Evolutionary conservation across 169 alveolate species (phyloP).

Genomic region (Plasmodium inui): DNA sequence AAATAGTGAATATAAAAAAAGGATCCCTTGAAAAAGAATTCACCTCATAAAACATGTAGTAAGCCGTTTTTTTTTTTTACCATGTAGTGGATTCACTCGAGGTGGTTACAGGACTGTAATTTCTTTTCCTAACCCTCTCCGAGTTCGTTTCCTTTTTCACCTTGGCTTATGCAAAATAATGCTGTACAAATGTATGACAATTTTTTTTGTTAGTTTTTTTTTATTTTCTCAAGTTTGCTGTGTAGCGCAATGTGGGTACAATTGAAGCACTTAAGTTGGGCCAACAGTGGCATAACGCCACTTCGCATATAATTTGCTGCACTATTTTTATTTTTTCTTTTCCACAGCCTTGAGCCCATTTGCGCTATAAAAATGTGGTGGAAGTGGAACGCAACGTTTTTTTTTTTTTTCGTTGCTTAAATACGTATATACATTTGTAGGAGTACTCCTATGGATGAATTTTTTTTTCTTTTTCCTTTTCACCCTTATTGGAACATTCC

Average conservation of each 20-base stretch:
- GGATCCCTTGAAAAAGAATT: background rate
- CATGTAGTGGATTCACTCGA: background rate
- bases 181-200: background rate
- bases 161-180: background rate
- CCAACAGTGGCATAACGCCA: background rate
- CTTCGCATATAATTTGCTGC: background rate
- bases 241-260: background rate
- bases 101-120: background rate
- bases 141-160: background rate
- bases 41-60: background rate
- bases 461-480: background rate
- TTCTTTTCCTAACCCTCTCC: background rate
- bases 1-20: background rate
- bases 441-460: background rate
- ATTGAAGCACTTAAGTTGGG: background rate
- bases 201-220: background rate
- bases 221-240: background rate
- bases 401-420: background rate
- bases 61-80: background rate
- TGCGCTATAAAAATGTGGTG: background rate
- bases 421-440: background rate
- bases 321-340: background rate
- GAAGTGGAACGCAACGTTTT: background rate
- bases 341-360: background rate
- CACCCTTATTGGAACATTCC: background rate